Conservation (phyloP, 2,329 filamentous ascomycete species). For the Arthrobotrys musiformis region DNA sequence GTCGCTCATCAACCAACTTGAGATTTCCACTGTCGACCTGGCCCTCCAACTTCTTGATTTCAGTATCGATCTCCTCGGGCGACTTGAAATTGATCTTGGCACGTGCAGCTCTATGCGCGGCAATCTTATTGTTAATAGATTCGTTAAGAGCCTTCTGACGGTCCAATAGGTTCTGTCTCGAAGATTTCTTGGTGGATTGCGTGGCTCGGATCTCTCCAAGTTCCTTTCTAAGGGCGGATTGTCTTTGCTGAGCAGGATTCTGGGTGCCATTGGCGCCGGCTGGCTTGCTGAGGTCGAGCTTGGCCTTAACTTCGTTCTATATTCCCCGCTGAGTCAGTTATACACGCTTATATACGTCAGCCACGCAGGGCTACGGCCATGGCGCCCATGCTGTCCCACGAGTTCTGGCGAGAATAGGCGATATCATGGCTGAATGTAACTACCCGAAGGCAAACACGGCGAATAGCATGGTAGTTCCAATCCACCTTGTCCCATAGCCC, state of each 20-base stretch:
- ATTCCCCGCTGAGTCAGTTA: background rate
- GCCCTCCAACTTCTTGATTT: conserved; percentile 82
- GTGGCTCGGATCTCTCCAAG: conserved; percentile 84
- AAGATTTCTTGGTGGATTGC: conserved; percentile 87
- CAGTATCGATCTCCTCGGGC: conserved; percentile 83
- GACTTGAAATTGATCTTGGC: conserved; percentile 86
- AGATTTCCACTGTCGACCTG: conserved; percentile 89
- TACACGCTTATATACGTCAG: no score
- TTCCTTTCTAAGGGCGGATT: conserved; percentile 84
- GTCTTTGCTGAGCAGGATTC: conserved; percentile 81
- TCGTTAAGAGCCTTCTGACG: conserved; percentile 93
- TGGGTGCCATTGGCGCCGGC: conserved; percentile 74
- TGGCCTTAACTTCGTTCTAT: conserved; percentile 85
- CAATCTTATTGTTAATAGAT: conserved; percentile 83
- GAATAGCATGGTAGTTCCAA: background rate
- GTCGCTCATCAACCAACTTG: conserved; percentile 98
- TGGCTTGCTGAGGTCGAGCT: conserved; percentile 83
- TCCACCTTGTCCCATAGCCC: background rate
- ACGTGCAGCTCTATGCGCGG: conserved; percentile 86
- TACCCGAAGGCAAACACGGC: conserved; percentile 6
- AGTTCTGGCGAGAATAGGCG: conserved; percentile 17
- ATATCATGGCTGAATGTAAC: no score
- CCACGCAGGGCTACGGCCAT: no score
- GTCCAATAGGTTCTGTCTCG: conserved; percentile 80
- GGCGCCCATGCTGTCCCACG: background rate